Evolutionary conservation across 108 stramenopile genomes (phyloP).

Genomic region (Cyclotella atomus): DNA sequence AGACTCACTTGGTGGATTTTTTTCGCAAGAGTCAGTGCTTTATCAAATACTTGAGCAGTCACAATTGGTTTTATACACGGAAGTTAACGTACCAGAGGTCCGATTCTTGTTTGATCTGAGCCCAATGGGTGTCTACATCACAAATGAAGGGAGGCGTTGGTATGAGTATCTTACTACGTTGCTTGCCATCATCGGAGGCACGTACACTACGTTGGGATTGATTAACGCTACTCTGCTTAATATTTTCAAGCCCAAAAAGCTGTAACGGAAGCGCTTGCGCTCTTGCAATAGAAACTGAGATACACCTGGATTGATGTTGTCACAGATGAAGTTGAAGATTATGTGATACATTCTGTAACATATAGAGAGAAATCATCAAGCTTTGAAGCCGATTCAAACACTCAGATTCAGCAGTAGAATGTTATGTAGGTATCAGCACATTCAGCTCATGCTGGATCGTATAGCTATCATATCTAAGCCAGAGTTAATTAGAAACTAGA

Average conservation of each 20-base stretch:
- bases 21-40: constrained; percentile 31
- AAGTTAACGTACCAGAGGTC: constrained; percentile 83
- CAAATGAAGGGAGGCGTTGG: constrained; percentile 84
- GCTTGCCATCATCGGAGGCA: constrained; percentile 97
- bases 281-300: neutral
- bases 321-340: no score
- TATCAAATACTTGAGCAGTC: constrained; percentile 87
- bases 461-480: no score
- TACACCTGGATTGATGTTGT: no score
- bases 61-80: constrained; percentile 83
- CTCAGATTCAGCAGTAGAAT: no score
- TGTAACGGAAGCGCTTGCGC: neutral
- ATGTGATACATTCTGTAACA: no score
- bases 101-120: constrained; percentile 89
- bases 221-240: constrained; percentile 92
- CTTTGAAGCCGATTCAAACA: no score
- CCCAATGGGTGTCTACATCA: constrained; percentile 90
- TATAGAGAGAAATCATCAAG: no score
- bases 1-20: constrained; percentile 22
- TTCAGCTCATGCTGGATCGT: no score
- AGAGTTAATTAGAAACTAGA: no score
- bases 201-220: constrained; percentile 97
- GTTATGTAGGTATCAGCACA: no score
- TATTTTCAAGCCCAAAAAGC: constrained; percentile 87
- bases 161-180: constrained; percentile 96